Conservation (phyloP, 2,329 filamentous ascomycete species). For the Zasmidium citrigriseum region DNA sequence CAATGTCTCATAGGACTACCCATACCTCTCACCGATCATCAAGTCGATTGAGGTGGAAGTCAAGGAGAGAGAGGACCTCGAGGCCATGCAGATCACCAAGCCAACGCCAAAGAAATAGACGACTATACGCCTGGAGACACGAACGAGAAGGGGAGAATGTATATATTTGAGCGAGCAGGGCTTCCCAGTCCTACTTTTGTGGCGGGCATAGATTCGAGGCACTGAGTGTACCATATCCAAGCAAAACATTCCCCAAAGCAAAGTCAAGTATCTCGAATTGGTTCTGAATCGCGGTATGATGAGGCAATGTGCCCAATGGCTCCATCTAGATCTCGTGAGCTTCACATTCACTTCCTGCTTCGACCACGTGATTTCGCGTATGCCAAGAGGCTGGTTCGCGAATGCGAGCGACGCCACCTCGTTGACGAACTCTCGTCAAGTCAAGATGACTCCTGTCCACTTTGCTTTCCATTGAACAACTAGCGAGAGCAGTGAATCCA, state of each 20-base stretch:
- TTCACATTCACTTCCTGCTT: neutral
- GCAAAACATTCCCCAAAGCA: conserved; percentile 1
- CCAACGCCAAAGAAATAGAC: conserved; percentile 26
- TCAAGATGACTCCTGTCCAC: neutral
- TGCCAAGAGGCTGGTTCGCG: conserved; percentile 5
- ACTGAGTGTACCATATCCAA: conserved; percentile 22
- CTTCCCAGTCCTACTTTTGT: conserved; percentile 11
- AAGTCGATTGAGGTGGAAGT: conserved; percentile 67
- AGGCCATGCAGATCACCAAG: conserved; percentile 63
- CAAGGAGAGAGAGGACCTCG: conserved; percentile 68
- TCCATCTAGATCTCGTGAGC: neutral
- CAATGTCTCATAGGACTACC: conserved; percentile 57
- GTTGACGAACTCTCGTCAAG: too few relatives aligned
- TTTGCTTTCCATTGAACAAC: neutral
- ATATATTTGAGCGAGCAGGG: conserved; percentile 21
- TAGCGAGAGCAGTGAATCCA: neutral
- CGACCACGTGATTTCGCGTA: conserved; percentile 4
- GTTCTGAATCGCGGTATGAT: neutral
- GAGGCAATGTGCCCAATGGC: neutral
- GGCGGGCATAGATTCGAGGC: conserved; percentile 21
- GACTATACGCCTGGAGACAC: neutral
- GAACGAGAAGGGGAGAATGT: conserved; percentile 14
- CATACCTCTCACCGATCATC: conserved; percentile 69
- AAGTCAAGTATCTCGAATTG: neutral
- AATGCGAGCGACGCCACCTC: neutral